A percentile compares a stretch with the other conserved stretches of the same genome.
Conservation (phyloP, 2,329 filamentous ascomycete species). For the Myotisia sp. region DNA sequence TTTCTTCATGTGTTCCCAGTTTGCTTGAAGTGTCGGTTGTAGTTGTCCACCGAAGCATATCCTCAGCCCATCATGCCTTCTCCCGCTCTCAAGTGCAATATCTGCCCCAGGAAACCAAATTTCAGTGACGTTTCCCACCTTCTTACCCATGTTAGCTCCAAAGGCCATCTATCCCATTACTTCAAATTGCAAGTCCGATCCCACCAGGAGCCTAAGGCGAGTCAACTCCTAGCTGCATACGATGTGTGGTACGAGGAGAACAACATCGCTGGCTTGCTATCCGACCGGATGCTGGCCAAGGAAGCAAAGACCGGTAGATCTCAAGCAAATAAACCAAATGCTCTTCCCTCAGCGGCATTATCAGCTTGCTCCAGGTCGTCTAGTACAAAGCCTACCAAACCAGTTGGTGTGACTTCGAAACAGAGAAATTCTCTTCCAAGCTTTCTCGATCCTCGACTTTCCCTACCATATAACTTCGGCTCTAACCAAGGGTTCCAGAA, state of each 20-base stretch:
- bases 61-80: constrained; percentile 11
- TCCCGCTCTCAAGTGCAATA: constrained; percentile 63
- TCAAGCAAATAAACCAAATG: constrained; percentile 7
- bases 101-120: constrained; percentile 63
- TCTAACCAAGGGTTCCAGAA: too few relatives aligned
- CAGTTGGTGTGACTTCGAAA: background rate
- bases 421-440: constrained; percentile 7
- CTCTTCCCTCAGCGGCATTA: constrained; percentile 4
- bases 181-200: constrained; percentile 67
- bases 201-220: constrained; percentile 51
- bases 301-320: constrained; percentile 46
- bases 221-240: constrained; percentile 50
- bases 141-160: constrained; percentile 82
- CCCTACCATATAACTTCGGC: constrained; percentile 8
- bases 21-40: too few relatives aligned
- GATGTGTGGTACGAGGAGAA: constrained; percentile 64
- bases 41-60: too few relatives aligned
- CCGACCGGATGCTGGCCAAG: constrained; percentile 64
- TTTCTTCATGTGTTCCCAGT: too few relatives aligned
- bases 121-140: constrained; percentile 89
- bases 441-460: constrained; percentile 12
- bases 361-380: background rate
- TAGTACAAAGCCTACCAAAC: background rate
- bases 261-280: constrained; percentile 57
- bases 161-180: constrained; percentile 73